phyloP scores from a whole-genome alignment of 768 basidiomycete genomes.

The Phaeotremella skinneri region DNA sequence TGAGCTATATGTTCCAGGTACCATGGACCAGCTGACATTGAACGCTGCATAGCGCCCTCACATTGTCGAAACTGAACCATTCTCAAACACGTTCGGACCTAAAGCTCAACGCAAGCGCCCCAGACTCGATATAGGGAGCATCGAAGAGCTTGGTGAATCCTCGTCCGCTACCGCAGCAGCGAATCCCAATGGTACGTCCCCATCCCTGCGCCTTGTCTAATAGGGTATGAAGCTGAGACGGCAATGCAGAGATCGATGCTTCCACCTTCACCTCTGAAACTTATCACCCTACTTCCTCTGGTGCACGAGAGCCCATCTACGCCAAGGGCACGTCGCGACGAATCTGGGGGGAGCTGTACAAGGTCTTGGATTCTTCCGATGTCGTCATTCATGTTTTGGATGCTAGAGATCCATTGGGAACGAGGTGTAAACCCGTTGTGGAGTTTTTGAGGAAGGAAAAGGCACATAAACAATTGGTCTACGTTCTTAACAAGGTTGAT shows the following conservation, averaged over 20 bases:
- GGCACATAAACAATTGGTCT: slow-evolving; percentile 92
- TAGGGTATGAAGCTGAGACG: slow-evolving; percentile 7
- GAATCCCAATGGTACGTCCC: slow-evolving; percentile 56
- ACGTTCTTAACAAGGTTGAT: slow-evolving; percentile 97
- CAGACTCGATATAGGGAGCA: slow-evolving; percentile 78
- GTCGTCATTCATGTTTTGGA: slow-evolving; percentile 93
- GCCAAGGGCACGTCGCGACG: slow-evolving; percentile 91
- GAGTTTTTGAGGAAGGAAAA: slow-evolving; percentile 95
- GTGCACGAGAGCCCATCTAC: slow-evolving; percentile 80
- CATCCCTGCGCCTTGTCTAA: slow-evolving; percentile 1
- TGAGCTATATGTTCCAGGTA: slow-evolving; percentile 37
- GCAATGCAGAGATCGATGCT: slow-evolving; percentile 13
- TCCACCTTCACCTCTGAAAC: slow-evolving; percentile 24
- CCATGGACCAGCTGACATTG: slow-evolving; percentile 11
- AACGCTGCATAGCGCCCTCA: slow-evolving; percentile 68
- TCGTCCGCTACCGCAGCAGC: slow-evolving; percentile 46
- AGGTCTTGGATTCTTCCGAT: slow-evolving; percentile 98
- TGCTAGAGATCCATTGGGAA: slow-evolving; percentile 91
- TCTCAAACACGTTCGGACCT: slow-evolving; percentile 88
- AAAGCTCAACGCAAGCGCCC: slow-evolving; percentile 92
- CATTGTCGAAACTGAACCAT: slow-evolving; percentile 94
- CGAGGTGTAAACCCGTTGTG: slow-evolving; percentile 88
- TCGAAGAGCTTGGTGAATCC: slow-evolving; percentile 74
- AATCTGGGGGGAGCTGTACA: slow-evolving; percentile 97
- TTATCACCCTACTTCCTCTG: slow-evolving; percentile 46